These are phyloP conservation scores for Brassica napus DNA, from an alignment of 345 rosid species.

Conservation along the genomic window DNA sequence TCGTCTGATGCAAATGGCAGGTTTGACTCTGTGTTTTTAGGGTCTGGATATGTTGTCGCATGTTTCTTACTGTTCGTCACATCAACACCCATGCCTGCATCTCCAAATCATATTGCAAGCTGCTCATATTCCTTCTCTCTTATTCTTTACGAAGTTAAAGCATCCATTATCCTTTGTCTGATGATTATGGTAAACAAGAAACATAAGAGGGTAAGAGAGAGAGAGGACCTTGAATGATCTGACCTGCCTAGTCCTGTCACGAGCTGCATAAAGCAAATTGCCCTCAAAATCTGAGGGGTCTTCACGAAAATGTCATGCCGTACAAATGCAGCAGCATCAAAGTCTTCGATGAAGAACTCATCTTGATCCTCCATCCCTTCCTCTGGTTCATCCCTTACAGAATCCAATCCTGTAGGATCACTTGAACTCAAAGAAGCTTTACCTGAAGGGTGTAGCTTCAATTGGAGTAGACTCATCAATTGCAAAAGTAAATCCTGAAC, in stretches of 20 bases:
- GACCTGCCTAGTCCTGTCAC: conserved; percentile 44
- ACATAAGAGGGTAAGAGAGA: no score
- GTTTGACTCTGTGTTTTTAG: no score
- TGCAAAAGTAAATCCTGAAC: neutral
- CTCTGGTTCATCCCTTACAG: conserved; percentile 22
- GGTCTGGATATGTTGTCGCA: no score
- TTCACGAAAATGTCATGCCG: conserved; percentile 54
- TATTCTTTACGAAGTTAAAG: neutral
- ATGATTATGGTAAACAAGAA: no score
- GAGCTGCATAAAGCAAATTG: conserved; percentile 51
- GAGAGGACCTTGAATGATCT: conserved; percentile 69
- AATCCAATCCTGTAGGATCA: conserved; percentile 24
- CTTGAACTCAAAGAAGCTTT: conserved; percentile 20
- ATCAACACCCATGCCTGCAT: conserved; percentile 47
- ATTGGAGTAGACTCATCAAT: neutral
- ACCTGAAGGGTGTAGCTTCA: conserved; percentile 5
- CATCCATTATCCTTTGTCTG: no score
- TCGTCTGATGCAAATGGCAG: no score
- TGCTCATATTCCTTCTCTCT: no score
- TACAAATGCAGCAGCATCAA: conserved; percentile 46
- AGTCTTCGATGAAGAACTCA: conserved; percentile 42
- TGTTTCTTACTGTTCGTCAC: conserved; percentile 9
- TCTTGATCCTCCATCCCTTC: conserved; percentile 24
- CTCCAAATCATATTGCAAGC: conserved; percentile 55
- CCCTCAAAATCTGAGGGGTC: conserved; percentile 50